phyloP scores from a whole-genome alignment of 306 rosid genomes.

The Cicer arietinum region DNA sequence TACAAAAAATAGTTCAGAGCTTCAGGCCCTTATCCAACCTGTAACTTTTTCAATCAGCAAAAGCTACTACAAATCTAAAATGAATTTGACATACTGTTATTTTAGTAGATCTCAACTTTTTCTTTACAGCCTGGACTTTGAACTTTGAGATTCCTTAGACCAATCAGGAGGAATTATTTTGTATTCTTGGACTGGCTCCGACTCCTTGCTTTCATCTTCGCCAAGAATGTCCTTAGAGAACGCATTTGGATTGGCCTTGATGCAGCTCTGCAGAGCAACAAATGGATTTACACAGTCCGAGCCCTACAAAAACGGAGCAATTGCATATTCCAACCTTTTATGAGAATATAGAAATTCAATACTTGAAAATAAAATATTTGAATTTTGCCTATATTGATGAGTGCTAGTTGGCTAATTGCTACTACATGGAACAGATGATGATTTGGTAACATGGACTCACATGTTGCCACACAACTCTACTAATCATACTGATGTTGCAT shows the following conservation, averaged over 20 bases:
- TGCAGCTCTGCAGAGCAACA: constrained; percentile 85
- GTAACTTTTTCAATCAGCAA: background rate
- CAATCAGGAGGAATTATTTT: constrained; percentile 75
- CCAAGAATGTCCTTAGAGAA: constrained; percentile 69
- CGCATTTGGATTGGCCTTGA: constrained; percentile 84
- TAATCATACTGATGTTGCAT: background rate
- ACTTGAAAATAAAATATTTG: constrained; percentile 16
- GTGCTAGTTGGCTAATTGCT: background rate
- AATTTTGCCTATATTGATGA: constrained; percentile 12
- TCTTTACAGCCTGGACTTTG: constrained; percentile 67
- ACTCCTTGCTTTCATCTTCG: constrained; percentile 56
- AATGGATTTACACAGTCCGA: constrained; percentile 91
- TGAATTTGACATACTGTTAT: constrained; percentile 12
- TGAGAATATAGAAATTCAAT: constrained; percentile 37
- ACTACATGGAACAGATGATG: background rate
- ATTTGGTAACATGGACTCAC: constrained; percentile 10
- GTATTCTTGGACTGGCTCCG: constrained; percentile 56
- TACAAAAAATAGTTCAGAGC: background rate
- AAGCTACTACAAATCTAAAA: constrained; percentile 25
- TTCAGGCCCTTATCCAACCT: constrained; percentile 1
- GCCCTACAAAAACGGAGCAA: constrained; percentile 62
- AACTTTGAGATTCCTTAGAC: constrained; percentile 64
- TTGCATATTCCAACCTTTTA: constrained; percentile 22
- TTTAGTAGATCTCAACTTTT: constrained; percentile 2
- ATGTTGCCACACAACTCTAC: constrained; percentile 8